These are phyloP conservation scores for Serendipita vermifera DNA, from an alignment of 768 basidiomycete species.

Conservation along the genomic window DNA sequence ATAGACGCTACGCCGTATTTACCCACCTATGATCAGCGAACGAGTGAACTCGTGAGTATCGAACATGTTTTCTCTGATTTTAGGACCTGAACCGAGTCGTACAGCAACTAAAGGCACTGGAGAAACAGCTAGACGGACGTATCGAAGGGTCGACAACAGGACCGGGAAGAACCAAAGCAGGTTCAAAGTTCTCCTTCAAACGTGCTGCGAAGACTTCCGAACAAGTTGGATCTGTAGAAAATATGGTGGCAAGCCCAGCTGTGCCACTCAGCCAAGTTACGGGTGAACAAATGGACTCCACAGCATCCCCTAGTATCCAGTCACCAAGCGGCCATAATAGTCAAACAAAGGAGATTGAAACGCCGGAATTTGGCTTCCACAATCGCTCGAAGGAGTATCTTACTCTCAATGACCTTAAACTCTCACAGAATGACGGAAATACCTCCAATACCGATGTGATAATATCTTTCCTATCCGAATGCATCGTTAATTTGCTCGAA, in stretches of 20 bases:
- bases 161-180: not conserved
- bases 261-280: no score
- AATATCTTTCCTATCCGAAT: constrained; percentile 51
- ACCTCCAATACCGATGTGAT: constrained; percentile 32
- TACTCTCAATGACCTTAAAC: not conserved
- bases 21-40: constrained; percentile 61
- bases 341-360: no score
- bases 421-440: not conserved
- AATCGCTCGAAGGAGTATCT: constrained; percentile 6
- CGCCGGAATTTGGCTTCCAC: not conserved
- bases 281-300: no score
- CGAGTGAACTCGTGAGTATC: constrained; percentile 47
- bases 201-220: constrained; percentile 26
- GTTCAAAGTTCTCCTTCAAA: constrained; percentile 56
- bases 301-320: no score
- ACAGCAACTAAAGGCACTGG: constrained; percentile 37
- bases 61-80: constrained; percentile 2
- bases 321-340: no score
- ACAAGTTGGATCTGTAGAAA: constrained; percentile 2
- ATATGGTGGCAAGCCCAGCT: no score
- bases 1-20: constrained; percentile 51
- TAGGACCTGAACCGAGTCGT: constrained; percentile 62
- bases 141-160: no score
- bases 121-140: not conserved
- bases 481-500: constrained; percentile 55